A percentile compares a stretch with the other conserved stretches of the same genome.
These are phyloP conservation scores for Syncephalastrum monosporum DNA, from an alignment of 371 early-diverging fungal species.

Conservation along the genomic window DNA sequence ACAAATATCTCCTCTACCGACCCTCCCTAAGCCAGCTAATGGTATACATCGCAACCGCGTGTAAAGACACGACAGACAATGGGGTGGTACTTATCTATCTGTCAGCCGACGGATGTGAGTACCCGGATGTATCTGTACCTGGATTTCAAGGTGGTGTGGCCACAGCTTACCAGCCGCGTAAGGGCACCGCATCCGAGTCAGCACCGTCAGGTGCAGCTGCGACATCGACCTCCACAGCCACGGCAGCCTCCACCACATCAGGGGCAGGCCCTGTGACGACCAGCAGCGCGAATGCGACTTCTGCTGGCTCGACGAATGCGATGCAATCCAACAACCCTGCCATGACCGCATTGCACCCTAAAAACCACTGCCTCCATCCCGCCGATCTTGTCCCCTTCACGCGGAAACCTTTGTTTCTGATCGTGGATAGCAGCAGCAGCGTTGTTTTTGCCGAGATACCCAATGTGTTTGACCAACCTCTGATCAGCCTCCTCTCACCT, in stretches of 20 bases:
- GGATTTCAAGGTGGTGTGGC: slow-evolving; percentile 77
- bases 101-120: slow-evolving; percentile 84
- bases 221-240: neutral
- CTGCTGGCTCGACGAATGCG: slow-evolving; percentile 11
- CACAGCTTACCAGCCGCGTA: slow-evolving; percentile 14
- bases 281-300: neutral
- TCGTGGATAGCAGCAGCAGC: slow-evolving; percentile 89
- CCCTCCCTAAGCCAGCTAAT: slow-evolving; percentile 87
- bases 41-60: slow-evolving; percentile 86
- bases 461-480: slow-evolving; percentile 83
- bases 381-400: slow-evolving; percentile 91
- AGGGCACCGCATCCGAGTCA: slow-evolving; percentile 15
- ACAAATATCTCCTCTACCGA: slow-evolving; percentile 89
- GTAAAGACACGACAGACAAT: slow-evolving; percentile 85
- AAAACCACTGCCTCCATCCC: slow-evolving; percentile 77
- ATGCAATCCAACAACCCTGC: slow-evolving; percentile 17
- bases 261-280: neutral
- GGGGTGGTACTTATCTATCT: slow-evolving; percentile 84
- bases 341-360: slow-evolving; percentile 9
- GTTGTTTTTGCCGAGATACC: slow-evolving; percentile 73
- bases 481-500: slow-evolving; percentile 90
- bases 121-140: slow-evolving; percentile 29
- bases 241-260: slow-evolving; percentile 7
- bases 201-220: slow-evolving; percentile 16
- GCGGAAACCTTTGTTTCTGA: slow-evolving; percentile 88